Evolutionary conservation across 2,329 filamentous ascomycete genomes (phyloP).

Genomic region (Lasiodiplodia sp.): DNA sequence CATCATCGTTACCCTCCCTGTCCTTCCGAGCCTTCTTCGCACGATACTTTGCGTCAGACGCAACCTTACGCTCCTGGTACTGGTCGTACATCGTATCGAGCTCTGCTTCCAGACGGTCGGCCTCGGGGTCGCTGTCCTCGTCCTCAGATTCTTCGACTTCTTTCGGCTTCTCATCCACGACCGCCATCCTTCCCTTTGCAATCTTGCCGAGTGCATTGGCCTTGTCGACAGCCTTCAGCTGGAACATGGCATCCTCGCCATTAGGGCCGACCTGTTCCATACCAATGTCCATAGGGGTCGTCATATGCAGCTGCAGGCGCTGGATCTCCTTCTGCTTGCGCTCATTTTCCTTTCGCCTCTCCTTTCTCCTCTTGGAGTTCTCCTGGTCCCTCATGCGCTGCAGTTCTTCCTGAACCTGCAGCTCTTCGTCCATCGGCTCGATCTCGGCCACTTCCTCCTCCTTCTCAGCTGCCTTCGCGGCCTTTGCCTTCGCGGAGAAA

Average conservation of each 20-base stretch:
- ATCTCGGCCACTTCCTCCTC: constrained; percentile 81
- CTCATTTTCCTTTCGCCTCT: constrained; percentile 88
- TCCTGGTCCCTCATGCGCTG: constrained; percentile 83
- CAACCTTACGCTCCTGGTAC: constrained; percentile 81
- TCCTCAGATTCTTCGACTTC: constrained; percentile 58
- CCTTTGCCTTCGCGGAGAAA: constrained; percentile 75
- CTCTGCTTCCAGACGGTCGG: constrained; percentile 81
- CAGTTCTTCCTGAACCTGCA: constrained; percentile 87
- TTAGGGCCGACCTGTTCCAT: constrained; percentile 82
- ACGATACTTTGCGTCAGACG: constrained; percentile 83
- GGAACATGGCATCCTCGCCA: constrained; percentile 86
- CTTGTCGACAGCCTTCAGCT: constrained; percentile 81
- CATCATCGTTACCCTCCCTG: constrained; percentile 74
- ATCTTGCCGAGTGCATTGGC: constrained; percentile 73
- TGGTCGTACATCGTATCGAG: constrained; percentile 87
- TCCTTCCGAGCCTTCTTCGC: constrained; percentile 88
- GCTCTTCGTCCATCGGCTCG: constrained; percentile 91
- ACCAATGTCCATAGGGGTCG: constrained; percentile 92
- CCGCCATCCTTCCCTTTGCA: constrained; percentile 78
- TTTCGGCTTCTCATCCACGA: constrained; percentile 60
- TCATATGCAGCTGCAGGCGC: constrained; percentile 98
- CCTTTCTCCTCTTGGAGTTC: constrained; percentile 77
- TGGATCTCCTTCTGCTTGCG: constrained; percentile 92
- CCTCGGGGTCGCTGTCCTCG: constrained; percentile 76
- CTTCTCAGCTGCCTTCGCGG: constrained; percentile 57